These are phyloP conservation scores for Calonectria pteridis DNA, from an alignment of 2,329 filamentous ascomycete species.

Conservation along the genomic window DNA sequence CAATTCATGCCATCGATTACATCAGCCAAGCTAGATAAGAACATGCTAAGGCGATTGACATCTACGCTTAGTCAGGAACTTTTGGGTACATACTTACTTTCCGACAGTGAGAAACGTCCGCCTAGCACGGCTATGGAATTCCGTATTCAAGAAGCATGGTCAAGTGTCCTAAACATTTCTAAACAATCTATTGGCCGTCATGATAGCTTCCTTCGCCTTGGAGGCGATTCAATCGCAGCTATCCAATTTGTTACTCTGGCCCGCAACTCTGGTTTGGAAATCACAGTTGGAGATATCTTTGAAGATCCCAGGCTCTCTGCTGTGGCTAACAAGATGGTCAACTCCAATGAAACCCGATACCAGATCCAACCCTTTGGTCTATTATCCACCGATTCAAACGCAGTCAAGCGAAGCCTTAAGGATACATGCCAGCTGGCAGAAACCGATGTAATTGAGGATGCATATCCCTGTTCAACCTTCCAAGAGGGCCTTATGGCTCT, in stretches of 20 bases:
- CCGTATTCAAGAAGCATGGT: constrained; percentile 50
- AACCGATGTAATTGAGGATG: constrained; percentile 41
- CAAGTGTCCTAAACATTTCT: constrained; percentile 38
- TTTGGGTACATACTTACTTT: constrained; percentile 24
- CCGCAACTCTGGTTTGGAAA: neutral
- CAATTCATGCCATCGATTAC: neutral
- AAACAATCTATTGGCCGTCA: constrained; percentile 40
- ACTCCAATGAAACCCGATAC: neutral
- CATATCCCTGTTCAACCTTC: constrained; percentile 51
- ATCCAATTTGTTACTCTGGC: constrained; percentile 39
- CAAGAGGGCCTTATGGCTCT: constrained; percentile 51
- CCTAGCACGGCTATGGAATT: constrained; percentile 8
- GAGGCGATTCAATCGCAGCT: constrained; percentile 20
- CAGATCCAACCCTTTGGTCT: neutral
- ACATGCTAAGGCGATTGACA: neutral
- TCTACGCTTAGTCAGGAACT: constrained; percentile 17
- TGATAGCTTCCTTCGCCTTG: constrained; percentile 8
- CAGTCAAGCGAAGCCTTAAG: neutral
- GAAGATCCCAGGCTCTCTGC: neutral
- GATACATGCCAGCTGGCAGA: neutral
- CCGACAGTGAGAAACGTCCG: neutral
- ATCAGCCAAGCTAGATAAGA: neutral
- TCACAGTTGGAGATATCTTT: constrained; percentile 20
- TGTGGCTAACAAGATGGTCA: neutral
- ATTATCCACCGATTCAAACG: neutral